phyloP scores from a whole-genome alignment of 1,284 basidiomycete genomes.

The Trametes polyzona region DNA sequence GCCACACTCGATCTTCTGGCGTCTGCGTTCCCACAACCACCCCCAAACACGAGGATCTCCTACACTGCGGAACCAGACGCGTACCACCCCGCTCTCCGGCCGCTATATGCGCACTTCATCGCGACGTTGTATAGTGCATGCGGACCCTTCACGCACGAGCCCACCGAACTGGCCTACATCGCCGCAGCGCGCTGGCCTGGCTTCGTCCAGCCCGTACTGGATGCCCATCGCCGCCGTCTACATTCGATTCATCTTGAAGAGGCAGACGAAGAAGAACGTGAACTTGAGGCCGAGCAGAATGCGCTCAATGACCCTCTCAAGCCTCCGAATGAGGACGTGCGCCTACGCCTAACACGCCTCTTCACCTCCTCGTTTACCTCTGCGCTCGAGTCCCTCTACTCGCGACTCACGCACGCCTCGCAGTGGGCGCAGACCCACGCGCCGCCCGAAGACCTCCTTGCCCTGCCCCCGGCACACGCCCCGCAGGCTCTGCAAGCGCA shows the following conservation, averaged over 20 bases:
- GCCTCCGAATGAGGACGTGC: constrained; percentile 57
- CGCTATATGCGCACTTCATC: constrained; percentile 70
- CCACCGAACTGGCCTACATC: constrained; percentile 75
- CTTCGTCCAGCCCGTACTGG: constrained; percentile 69
- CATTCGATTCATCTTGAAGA: neutral
- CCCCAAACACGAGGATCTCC: constrained; percentile 27
- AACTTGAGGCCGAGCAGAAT: neutral
- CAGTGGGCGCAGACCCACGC: constrained; percentile 59
- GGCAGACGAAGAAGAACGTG: constrained; percentile 24
- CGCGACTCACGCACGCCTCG: constrained; percentile 61
- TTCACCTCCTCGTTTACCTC: constrained; percentile 63
- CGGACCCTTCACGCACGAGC: constrained; percentile 67
- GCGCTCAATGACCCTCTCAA: constrained; percentile 31
- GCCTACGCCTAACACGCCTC: constrained; percentile 61
- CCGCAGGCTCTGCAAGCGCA: constrained; percentile 12
- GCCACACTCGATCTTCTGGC: constrained; percentile 44
- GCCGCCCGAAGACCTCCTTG: constrained; percentile 42
- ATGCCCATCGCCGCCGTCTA: constrained; percentile 45
- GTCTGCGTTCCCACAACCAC: constrained; percentile 33
- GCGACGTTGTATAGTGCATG: constrained; percentile 68
- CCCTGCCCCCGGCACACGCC: constrained; percentile 20
- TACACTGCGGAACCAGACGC: constrained; percentile 32
- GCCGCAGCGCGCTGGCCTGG: constrained; percentile 81
- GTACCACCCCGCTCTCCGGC: constrained; percentile 57
- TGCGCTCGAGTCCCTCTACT: constrained; percentile 68